These are phyloP conservation scores for Salix brachista DNA, from an alignment of 345 rosid species.

Conservation along the genomic window DNA sequence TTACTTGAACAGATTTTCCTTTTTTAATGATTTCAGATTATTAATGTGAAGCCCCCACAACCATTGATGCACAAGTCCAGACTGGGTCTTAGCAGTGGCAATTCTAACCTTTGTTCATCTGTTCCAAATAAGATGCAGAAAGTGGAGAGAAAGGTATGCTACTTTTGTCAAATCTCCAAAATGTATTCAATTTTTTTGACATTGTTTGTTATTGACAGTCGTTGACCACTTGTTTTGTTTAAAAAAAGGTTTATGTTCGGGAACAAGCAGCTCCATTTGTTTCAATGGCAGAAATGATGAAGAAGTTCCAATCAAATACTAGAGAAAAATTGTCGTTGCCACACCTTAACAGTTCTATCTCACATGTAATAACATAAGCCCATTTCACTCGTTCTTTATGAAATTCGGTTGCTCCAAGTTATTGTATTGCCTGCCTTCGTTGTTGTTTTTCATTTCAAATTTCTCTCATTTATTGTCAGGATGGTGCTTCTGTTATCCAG, in stretches of 20 bases:
- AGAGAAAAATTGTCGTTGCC: constrained; percentile 63
- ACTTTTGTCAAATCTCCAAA: constrained; percentile 2
- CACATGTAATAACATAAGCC: constrained; percentile 36
- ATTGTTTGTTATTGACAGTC: neutral
- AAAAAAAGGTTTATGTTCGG: constrained; percentile 50
- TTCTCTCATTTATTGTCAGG: constrained; percentile 14
- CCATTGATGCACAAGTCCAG: constrained; percentile 77
- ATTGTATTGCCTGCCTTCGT: neutral
- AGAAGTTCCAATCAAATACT: constrained; percentile 79
- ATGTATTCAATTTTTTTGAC: neutral
- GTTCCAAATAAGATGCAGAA: constrained; percentile 38
- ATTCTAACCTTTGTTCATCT: constrained; percentile 41
- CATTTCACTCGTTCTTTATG: neutral
- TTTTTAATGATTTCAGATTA: constrained; percentile 50
- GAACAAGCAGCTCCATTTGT: constrained; percentile 53
- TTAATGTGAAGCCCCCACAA: constrained; percentile 62
- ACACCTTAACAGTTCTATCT: constrained; percentile 24
- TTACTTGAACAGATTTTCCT: neutral
- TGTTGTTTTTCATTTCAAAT: constrained; percentile 2
- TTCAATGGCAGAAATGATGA: constrained; percentile 82
- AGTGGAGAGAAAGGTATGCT: constrained; percentile 73
- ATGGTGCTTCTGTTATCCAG: constrained; percentile 32
- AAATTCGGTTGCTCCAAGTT: neutral
- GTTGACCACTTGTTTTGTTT: neutral
- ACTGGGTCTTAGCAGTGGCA: constrained; percentile 48